These are phyloP conservation scores for Fomitopsis schrenkii DNA, from an alignment of 1,284 basidiomycete genomes.

Conservation along the genomic window DNA sequence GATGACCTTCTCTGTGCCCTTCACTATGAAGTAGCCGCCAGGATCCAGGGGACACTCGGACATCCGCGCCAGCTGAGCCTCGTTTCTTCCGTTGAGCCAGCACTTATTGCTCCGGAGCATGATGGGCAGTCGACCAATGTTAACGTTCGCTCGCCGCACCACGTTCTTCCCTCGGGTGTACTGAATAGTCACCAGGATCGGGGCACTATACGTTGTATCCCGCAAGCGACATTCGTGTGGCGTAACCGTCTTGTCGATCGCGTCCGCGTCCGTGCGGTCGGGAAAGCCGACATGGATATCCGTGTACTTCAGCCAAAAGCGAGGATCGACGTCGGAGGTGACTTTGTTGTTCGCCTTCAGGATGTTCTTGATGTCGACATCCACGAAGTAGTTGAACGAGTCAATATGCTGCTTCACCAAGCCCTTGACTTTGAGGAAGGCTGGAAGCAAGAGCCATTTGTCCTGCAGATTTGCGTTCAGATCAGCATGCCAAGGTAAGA, in stretches of 20 bases:
- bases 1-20: conserved; percentile 99
- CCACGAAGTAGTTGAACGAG: conserved; percentile 99
- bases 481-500: background rate
- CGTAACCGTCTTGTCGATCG: conserved; percentile 82
- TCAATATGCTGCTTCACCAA: conserved; percentile 99
- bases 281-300: conserved; percentile 94
- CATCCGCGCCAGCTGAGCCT: conserved; percentile 86
- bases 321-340: conserved; percentile 95
- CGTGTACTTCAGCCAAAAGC: conserved; percentile 96
- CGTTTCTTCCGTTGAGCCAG: conserved; percentile 75
- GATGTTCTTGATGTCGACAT: conserved; percentile 96
- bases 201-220: conserved; percentile 94
- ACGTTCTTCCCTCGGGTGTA: conserved; percentile 93
- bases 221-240: conserved; percentile 98
- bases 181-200: conserved; percentile 92
- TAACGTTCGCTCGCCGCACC: conserved; percentile 80
- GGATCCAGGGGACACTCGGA: conserved; percentile 97
- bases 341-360: conserved; percentile 91
- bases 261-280: conserved; percentile 80
- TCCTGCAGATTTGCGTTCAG: conserved; percentile 54
- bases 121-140: conserved; percentile 92
- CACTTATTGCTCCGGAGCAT: conserved; percentile 98
- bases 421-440: conserved; percentile 94
- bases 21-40: conserved; percentile 98
- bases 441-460: conserved; percentile 95